These are phyloP conservation scores for Penicillium steckii DNA, from an alignment of 495 filamentous ascomycete species.

Conservation along the genomic window DNA sequence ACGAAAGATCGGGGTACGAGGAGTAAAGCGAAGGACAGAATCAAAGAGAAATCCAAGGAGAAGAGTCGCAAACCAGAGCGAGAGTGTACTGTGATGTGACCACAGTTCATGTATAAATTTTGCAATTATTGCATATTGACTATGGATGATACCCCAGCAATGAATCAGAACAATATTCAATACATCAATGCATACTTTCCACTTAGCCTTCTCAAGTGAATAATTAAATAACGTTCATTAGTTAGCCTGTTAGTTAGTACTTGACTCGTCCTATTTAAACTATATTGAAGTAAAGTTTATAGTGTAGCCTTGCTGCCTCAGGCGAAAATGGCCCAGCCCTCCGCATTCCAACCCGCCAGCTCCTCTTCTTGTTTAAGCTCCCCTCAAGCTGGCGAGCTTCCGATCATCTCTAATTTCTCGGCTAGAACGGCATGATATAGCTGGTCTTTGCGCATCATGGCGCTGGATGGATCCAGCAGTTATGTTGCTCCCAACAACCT, in stretches of 20 bases:
- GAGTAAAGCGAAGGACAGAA: constrained; percentile 35
- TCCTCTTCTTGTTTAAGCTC: constrained; percentile 13
- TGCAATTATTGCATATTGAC: constrained; percentile 15
- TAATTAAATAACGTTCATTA: too few species aligned
- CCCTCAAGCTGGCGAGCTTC: constrained; percentile 13
- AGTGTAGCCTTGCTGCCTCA: background rate
- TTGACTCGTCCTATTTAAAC: too few species aligned
- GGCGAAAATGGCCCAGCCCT: constrained; percentile 9
- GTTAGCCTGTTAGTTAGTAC: too few species aligned
- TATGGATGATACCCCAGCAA: constrained; percentile 26
- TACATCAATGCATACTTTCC: too few species aligned
- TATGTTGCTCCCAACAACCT: constrained; percentile 55
- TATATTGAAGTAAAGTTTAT: background rate
- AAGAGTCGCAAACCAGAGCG: constrained; percentile 59
- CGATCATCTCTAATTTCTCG: constrained; percentile 6
- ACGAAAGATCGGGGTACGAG: constrained; percentile 23
- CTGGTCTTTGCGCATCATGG: constrained; percentile 47
- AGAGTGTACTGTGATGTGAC: constrained; percentile 65
- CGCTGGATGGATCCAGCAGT: constrained; percentile 51
- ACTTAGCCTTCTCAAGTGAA: background rate
- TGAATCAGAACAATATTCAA: constrained; percentile 4
- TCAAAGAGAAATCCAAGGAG: constrained; percentile 43
- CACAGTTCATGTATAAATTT: constrained; percentile 40
- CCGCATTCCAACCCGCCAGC: constrained; percentile 21
- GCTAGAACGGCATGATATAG: constrained; percentile 38